A percentile compares a stretch with the other conserved stretches of the same genome.
Conservation (phyloP, 169 alveolate species). For the Cryptosporidium sp. region DNA sequence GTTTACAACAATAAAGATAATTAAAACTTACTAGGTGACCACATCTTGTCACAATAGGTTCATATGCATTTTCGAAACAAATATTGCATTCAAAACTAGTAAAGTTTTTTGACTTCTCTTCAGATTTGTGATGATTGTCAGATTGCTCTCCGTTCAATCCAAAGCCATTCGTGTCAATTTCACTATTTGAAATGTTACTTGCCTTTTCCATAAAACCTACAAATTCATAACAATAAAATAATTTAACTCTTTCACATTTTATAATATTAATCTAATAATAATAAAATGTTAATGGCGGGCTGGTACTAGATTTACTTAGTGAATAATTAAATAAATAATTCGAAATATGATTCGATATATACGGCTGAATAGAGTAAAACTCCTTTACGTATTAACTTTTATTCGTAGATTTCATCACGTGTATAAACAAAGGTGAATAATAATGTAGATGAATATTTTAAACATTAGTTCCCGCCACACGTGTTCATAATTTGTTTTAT, state of each 20-base stretch:
- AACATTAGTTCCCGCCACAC: constrained; percentile 21
- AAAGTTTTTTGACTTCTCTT: constrained; percentile 43
- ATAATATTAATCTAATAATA: not conserved
- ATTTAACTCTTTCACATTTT: constrained; percentile 6
- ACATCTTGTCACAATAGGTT: constrained; percentile 97
- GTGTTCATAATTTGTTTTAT: not conserved
- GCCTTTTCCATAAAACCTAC: constrained; percentile 5
- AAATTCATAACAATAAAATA: not conserved
- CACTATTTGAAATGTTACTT: not conserved
- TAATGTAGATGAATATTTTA: not conserved
- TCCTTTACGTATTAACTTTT: not conserved
- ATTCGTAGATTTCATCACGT: not conserved
- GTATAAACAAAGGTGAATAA: not conserved
- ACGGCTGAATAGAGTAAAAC: too few relatives aligned
- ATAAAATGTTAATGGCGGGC: not conserved
- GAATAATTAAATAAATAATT: not conserved
- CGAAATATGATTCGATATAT: not conserved
- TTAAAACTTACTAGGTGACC: constrained; percentile 91
- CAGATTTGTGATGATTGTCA: not conserved
- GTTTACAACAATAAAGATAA: constrained; percentile 44
- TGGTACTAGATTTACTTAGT: not conserved
- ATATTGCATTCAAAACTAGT: constrained; percentile 94
- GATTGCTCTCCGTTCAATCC: constrained; percentile 5
- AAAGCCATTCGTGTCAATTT: not conserved
- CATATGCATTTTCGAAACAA: constrained; percentile 96